Percentiles rank a stretch among this genome's conserved stretches.
phyloP scores from a whole-genome alignment of 305 asterid genomes.

The Solanum hybrid region DNA sequence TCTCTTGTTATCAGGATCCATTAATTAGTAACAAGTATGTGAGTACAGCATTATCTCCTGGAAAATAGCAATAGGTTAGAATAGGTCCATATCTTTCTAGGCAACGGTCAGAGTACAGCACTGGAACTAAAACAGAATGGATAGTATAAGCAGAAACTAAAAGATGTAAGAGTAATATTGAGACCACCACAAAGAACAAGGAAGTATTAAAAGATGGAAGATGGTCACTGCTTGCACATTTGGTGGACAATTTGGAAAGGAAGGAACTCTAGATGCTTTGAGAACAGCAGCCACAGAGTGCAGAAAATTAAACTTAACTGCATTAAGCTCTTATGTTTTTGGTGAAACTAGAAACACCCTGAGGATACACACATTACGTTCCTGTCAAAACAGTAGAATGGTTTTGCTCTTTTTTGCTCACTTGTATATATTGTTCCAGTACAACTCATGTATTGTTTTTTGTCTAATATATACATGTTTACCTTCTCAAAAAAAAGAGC shows the following conservation, averaged over 20 bases:
- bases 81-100: background rate
- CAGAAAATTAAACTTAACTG: background rate
- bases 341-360: background rate
- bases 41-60: slow-evolving; percentile 21
- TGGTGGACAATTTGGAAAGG: background rate
- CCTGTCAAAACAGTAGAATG: background rate
- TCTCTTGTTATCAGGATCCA: slow-evolving; percentile 34
- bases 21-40: slow-evolving; percentile 14
- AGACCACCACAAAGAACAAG: background rate
- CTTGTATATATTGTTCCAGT: background rate
- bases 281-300: background rate
- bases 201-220: background rate
- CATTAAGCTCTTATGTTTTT: background rate
- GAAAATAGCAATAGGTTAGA: background rate
- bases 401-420: background rate
- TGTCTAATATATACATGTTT: background rate
- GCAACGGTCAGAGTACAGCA: background rate
- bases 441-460: background rate
- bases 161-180: background rate
- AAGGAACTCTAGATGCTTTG: background rate
- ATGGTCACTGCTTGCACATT: background rate
- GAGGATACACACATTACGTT: background rate
- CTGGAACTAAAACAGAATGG: background rate
- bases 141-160: background rate
- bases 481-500: background rate